Base-by-base conservation (phyloP, 2,329 filamentous ascomycete genomes). In the Alternaria viburni region DNA sequence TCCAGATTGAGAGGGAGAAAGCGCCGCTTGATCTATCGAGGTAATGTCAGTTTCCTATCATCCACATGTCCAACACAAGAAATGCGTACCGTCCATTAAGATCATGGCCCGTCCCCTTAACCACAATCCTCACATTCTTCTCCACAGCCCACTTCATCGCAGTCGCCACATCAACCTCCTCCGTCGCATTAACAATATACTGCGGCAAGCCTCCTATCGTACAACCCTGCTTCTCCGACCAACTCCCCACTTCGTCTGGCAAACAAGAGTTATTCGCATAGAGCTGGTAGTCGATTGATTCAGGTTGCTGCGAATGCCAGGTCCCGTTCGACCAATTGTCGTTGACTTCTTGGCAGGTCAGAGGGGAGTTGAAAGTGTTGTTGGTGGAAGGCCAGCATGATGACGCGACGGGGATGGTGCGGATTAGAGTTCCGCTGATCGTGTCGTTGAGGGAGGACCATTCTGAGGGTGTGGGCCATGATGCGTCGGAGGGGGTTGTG, bases 231-330 rank as follows among this genome's bases (percentile, higher is more conserved):
- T 50, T 28, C 15, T 30, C 15, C n/a, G 47, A 28, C n/a, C n/a
- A 50, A 19, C 26, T 50, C n/a, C 47, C 25, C 1, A 28, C 25
- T 19, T 50, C 25, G 5, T 50, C 25, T 19, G 47, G 47, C n/a
- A 50, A 19, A 30, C 47, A 50, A 30, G 25, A 50, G 6, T 50
- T 50, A 12, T 50, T 50, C 25, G 47, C 47, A 19, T 30, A 50
- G 1, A 50, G n/a, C 26, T 50, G 47, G 11, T 50, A 50, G 6
- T 50, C 47, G 1, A 78, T 74, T 3, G 71, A 74, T 30, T 80
- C 79, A 0, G 79, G 78, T 36, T 68, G 69, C 5, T 54, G n/a
- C 0, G 74, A 65, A 41, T 80, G 78, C 61, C 75, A 80, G 5
- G 64, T 54, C 0, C 70, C 69, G 12, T 71, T 75, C 0, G 61